These are phyloP conservation scores for Amphibolis antarctica DNA, from an alignment of 106 monocot species.

Conservation along the genomic window DNA sequence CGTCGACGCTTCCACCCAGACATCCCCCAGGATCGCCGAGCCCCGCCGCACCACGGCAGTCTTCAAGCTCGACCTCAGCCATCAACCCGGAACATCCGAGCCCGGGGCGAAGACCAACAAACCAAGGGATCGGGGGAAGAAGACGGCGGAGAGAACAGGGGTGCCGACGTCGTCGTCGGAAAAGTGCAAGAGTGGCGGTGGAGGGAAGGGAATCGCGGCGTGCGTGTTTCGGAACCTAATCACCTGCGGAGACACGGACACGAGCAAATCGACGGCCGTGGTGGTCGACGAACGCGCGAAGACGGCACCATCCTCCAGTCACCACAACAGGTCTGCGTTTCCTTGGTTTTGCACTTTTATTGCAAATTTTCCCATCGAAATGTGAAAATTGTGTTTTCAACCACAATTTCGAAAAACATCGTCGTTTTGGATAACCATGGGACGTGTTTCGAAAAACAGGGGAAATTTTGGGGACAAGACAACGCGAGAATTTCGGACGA, in stretches of 20 bases:
- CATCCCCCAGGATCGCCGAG: neutral
- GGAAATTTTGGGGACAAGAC: neutral
- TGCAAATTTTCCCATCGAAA: too few relatives aligned
- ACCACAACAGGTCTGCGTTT: neutral
- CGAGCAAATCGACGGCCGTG: conserved; percentile 10
- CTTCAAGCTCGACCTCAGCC: neutral
- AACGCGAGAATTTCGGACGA: neutral
- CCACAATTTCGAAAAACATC: neutral
- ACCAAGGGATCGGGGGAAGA: neutral
- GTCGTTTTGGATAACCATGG: neutral
- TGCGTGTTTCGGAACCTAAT: conserved; percentile 25
- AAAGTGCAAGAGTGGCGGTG: neutral
- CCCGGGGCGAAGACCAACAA: neutral
- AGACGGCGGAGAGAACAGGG: neutral
- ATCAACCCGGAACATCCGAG: too few relatives aligned
- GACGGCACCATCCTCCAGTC: neutral
- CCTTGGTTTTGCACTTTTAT: too few relatives aligned
- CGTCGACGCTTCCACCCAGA: conserved; percentile 2
- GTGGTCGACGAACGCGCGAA: neutral
- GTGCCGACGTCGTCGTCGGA: neutral
- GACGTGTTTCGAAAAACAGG: neutral
- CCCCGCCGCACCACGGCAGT: neutral
- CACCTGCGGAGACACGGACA: conserved; percentile 18
- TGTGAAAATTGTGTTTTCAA: neutral
- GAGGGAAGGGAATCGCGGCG: neutral